Evolutionary conservation across 2,329 filamentous ascomycete species (phyloP).

Genomic region (Diaporthe citri): DNA sequence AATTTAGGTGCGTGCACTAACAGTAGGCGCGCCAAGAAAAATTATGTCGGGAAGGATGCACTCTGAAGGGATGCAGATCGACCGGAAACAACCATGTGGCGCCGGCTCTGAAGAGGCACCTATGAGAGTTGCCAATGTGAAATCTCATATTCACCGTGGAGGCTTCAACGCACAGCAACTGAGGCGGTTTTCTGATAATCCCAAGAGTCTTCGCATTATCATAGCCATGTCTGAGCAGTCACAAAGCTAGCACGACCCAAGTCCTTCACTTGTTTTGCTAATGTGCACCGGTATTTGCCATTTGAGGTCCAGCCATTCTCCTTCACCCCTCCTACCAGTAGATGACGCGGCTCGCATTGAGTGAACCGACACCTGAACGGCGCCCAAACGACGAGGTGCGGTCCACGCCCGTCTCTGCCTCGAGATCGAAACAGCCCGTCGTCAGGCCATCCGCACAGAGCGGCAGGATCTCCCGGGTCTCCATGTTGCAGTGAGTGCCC

Average conservation of each 20-base stretch:
- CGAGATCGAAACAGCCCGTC: not conserved
- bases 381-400: not conserved
- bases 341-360: not conserved
- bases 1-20: no score
- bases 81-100: not conserved
- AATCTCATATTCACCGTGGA: not conserved
- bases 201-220: not conserved
- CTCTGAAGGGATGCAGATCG: no score
- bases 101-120: not conserved
- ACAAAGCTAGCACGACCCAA: not conserved
- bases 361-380: no score
- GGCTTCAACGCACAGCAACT: not conserved
- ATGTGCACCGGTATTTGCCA: not conserved
- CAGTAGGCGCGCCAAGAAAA: no score
- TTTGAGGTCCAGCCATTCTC: not conserved
- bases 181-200: not conserved
- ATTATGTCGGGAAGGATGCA: no score
- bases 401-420: not conserved
- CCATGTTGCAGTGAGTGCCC: not conserved
- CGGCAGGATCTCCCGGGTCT: constrained; percentile 2
- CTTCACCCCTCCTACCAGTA: not conserved
- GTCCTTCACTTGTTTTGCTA: not conserved
- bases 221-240: not conserved
- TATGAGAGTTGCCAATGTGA: not conserved
- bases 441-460: not conserved